Base-by-base conservation (phyloP, 2,329 filamentous ascomycete species). In the Colletotrichum neosansevieriae region DNA sequence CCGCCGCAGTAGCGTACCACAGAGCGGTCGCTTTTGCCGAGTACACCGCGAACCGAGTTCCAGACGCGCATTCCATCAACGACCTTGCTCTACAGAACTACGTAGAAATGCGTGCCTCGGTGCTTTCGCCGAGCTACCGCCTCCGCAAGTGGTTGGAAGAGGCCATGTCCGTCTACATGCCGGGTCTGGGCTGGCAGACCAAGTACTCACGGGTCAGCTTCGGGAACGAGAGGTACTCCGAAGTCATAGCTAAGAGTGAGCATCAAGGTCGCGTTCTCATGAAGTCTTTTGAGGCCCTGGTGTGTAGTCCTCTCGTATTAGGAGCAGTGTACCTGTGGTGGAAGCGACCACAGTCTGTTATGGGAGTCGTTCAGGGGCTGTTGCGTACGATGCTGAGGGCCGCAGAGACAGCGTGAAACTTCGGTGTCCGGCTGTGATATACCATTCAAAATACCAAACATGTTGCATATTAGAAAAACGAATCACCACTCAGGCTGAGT, bases 141-240 rank as follows among this genome's bases (percentile, higher is more conserved):
- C 77, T 96, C 10, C 89, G 96, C 63, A 99, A 99, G 80, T 90
- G 84, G 72, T 82, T 98, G 13, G 96, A 99, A 76, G 96, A 99
- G 81, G 88, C 86, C 38, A 82, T 98, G 59, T 93, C 91, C 59
- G 86, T 92, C 13, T 90, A 92, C 73, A 75, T 97, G 2, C 96
- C 96, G 0, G 82, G 85, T 29, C 80, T 94, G 12, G 96, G 95
- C 0, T 98, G 95, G 90, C 89, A 91, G 76, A 99, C 96, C 2
- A 94, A 97, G 80, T 99, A 99, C 77, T 90, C 92, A 1, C 87
- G 95, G 19, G 91, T 99, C 9, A 97, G 94, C 73, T 99, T 99
- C 77, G 93, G 93, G 67, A 98, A 97, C 75, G 92, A 97, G 80
- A 84, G 92, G 19, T 99, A 99, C 79, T 93, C 92, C 0, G 91